phyloP scores from a whole-genome alignment of 257 asterid genomes.

The Phtheirospermum japonicum region DNA sequence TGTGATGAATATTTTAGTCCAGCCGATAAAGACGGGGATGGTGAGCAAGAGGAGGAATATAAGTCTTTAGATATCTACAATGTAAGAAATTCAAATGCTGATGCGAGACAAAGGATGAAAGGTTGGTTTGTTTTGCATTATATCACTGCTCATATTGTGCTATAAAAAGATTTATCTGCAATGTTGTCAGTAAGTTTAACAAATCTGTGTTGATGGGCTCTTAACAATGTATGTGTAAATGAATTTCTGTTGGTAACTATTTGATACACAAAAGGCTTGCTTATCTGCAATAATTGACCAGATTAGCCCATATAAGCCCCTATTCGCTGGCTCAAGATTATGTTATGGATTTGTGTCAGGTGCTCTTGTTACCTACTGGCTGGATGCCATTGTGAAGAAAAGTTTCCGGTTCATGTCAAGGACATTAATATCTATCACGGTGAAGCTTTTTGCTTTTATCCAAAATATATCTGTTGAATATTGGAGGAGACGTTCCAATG shows the following conservation, averaged over 20 bases:
- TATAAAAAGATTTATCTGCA: neutral
- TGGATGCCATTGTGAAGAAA: slow-evolving; percentile 48
- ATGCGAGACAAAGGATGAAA: slow-evolving; percentile 38
- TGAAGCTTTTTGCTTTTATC: slow-evolving; percentile 38
- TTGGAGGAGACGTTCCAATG: slow-evolving; percentile 52
- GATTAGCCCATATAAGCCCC: slow-evolving; percentile 7
- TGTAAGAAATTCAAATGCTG: slow-evolving; percentile 26
- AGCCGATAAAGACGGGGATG: slow-evolving; percentile 30
- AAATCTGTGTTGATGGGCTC: too few relatives aligned
- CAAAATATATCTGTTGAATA: slow-evolving; percentile 44
- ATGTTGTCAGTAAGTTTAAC: too few relatives aligned
- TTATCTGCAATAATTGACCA: neutral
- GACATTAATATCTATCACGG: slow-evolving; percentile 40
- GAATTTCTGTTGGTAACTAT: neutral
- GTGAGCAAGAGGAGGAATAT: slow-evolving; percentile 26
- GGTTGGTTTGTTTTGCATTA: slow-evolving; percentile 37
- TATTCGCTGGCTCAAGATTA: slow-evolving; percentile 3
- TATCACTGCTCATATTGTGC: slow-evolving; percentile 20
- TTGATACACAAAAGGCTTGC: neutral
- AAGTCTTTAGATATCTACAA: slow-evolving; percentile 30
- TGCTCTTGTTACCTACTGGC: slow-evolving; percentile 35
- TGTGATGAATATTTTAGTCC: slow-evolving; percentile 59
- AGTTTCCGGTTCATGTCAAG: slow-evolving; percentile 48
- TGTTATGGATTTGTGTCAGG: slow-evolving; percentile 40
- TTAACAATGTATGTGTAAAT: too few relatives aligned